Evolutionary conservation across 116 monocot species (phyloP), one percentile per base, ranked within the genome.

Genomic region (Papilionanthe hybrid): DNA sequence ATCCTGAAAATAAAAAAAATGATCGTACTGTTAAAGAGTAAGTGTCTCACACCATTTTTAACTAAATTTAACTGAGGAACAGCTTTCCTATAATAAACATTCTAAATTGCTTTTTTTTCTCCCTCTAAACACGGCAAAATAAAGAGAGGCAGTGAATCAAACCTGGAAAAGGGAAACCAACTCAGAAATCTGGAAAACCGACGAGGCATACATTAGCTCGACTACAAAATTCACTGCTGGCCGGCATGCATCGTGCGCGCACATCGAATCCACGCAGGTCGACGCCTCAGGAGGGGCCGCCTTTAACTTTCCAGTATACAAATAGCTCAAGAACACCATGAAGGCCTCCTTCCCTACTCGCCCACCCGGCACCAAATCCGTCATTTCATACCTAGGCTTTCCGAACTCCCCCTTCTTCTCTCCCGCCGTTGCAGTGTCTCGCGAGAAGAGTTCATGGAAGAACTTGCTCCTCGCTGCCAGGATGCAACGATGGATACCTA

Each of bases 401-500:
- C 85, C 15, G 17, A 17, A 13, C 53, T 53, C 53, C 17, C 53
- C 53, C 18, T 53, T 53, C 53, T 53, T 53, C 53, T 53, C 53
- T 53, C 53, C 89, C 19, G 77, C 82, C 15, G 15, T 32, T 25
- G 27, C 42, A 42, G 32, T 5, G 41, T 41, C 71, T 6, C 22
- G 73, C 4, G 73, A 63, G 77, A 98, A 98, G 42, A 90, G 81
- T 0, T 92, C 85, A 66, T 75, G 76, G 83, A 98, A 98, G 83
- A 98, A 93, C 74, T 13, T 72, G 85, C 93, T 94, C 75, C 98
- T 82, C 7, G 93, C 89, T 11, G 93, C 88, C 11, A 98, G 81
- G 77, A 98, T 94, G 86, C 93, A 94, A 0, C 94, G 94, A 84
- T 98, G 98, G 63, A 94, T 86, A 18, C 91, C 91, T 28, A 98